phyloP scores from a whole-genome alignment of 2,329 filamentous ascomycete species.

The Dothistroma septosporum region DNA sequence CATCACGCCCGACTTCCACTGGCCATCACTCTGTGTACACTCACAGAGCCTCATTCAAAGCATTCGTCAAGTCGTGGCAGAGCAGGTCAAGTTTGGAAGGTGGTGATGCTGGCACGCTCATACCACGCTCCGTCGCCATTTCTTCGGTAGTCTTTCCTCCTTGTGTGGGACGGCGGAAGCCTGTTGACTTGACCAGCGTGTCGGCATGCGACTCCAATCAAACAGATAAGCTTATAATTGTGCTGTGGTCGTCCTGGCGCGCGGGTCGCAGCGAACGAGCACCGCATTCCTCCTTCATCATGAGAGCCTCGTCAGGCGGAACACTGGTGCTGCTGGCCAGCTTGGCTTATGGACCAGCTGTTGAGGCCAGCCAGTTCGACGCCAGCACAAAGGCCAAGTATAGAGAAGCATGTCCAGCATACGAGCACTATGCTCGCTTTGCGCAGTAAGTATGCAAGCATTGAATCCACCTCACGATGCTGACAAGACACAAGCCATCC shows the following conservation, averaged over 20 bases:
- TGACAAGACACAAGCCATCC: constrained; percentile 57
- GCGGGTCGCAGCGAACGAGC: constrained; percentile 1
- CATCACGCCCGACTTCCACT: no score
- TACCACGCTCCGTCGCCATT: not conserved
- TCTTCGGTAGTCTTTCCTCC: not conserved
- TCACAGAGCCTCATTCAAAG: no score
- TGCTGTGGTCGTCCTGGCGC: not conserved
- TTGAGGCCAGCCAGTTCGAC: constrained; percentile 22
- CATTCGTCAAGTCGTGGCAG: no score
- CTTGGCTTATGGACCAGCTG: constrained; percentile 23
- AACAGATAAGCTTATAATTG: not conserved
- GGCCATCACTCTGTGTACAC: no score
- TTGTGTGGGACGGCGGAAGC: not conserved
- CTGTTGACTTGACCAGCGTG: constrained; percentile 5
- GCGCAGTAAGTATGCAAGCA: constrained; percentile 30
- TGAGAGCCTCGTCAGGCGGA: constrained; percentile 26
- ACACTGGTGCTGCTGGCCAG: constrained; percentile 30
- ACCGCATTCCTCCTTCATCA: constrained; percentile 7
- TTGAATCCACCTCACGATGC: not conserved
- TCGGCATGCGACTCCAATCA: not conserved
- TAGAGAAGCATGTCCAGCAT: constrained; percentile 37
- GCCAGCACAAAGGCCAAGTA: constrained; percentile 32
- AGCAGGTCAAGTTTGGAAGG: no score
- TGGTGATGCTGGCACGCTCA: constrained; percentile 3
- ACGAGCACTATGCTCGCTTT: constrained; percentile 38